Base-by-base conservation (phyloP, 2,329 filamentous ascomycete species). In the Pezicula carpinea region DNA sequence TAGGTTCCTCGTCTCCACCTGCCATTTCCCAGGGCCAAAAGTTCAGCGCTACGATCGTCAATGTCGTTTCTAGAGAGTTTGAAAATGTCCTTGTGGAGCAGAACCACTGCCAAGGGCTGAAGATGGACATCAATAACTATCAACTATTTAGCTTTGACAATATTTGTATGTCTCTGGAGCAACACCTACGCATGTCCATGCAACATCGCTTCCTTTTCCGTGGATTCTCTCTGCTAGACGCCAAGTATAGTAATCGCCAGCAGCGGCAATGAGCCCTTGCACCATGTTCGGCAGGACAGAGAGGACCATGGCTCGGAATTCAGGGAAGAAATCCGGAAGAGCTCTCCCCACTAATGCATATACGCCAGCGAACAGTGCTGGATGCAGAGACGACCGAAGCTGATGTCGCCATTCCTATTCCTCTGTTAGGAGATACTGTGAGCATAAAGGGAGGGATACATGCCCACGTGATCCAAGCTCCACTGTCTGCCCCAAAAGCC, bases 391-490 rank as follows among this genome's bases (percentile, higher is more conserved):
- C 4, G 92, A 95, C 49, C 93, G 84, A 54, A 99, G 76, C 56
- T 87, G 85, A 61, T 91, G 74, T 61, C 81, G 79, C 93, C 93
- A 99, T 84, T 99, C 93, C 92, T 96, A 62, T 51, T 21, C 32
- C 14, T 40, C 14, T 31, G 21, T 47, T 48, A 48, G 29, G 41
- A 46, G 11, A 31, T 34, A 41, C 10, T n/a, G 39, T 19, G 26
- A 45, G 10, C 21, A 10, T 13, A 18, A 39, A 21, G 17, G 19
- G 22, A 46, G 43, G 45, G 6, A 35, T 47, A 71, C 77, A 61
- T 75, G 95, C 92, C 93, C 93, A 99, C 53, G 93, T 99, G 60
- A 96, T 77, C 89, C 92, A 99, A 22, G 92, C 89, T 52, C 87
- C 87, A 66, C 84, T 87, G 13, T 75, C 65, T 2, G 72, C 62